Percentiles rank a stretch among this genome's conserved stretches.
Conservation (phyloP, 768 basidiomycete genomes). For the Panaeolus cyanescens region DNA sequence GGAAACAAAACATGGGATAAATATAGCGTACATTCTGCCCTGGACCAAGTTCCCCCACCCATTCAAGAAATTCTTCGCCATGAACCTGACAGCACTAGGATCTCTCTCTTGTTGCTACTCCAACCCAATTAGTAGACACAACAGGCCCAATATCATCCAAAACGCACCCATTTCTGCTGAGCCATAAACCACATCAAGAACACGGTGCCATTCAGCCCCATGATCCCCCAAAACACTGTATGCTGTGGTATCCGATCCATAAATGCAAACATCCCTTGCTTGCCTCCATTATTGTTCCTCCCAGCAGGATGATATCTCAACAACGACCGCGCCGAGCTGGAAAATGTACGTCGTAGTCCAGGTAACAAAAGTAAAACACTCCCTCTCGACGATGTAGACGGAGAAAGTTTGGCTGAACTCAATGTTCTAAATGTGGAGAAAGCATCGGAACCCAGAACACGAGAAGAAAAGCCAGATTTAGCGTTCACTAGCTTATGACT, state of each 20-base stretch:
- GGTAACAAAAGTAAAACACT: neutral
- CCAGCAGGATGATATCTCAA: neutral
- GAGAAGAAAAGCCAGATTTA: neutral
- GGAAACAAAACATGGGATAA: neutral
- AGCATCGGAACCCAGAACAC: neutral
- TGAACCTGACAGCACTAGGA: conserved; percentile 40
- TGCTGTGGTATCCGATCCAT: conserved; percentile 57
- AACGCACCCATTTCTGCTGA: conserved; percentile 33
- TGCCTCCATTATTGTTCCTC: neutral
- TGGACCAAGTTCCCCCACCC: conserved; percentile 59
- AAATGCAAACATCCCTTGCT: conserved; percentile 24
- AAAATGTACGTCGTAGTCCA: neutral
- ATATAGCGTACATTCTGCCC: conserved; percentile 62
- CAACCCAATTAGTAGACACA: neutral
- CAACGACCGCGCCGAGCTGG: neutral
- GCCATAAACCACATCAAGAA: conserved; percentile 62
- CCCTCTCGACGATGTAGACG: neutral
- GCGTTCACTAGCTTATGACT: neutral
- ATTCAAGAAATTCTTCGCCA: conserved; percentile 65
- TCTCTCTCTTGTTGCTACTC: conserved; percentile 41
- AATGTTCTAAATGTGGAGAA: neutral
- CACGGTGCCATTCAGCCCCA: conserved; percentile 63
- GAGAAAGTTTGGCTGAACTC: neutral
- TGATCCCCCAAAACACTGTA: conserved; percentile 61
- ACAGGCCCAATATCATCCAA: neutral